phyloP scores from a whole-genome alignment of 2,329 filamentous ascomycete species.

The Fusarium verrucosum region DNA sequence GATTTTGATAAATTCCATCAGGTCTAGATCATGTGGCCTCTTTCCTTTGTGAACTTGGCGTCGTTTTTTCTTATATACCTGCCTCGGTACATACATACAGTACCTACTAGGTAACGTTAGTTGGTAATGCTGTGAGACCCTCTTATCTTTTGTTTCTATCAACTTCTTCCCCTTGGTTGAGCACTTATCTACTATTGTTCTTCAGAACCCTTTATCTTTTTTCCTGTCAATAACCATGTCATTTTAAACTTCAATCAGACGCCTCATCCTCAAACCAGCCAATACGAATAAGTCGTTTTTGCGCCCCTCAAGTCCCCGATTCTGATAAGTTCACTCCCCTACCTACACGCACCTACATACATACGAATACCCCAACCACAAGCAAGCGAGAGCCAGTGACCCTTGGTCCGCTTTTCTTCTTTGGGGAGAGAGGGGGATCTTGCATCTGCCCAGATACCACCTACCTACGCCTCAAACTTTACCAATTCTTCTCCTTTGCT shows the following conservation, averaged over 20 bases:
- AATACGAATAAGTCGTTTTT: conserved; percentile 31
- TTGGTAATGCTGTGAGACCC: no score
- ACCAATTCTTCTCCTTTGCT: conserved; percentile 13
- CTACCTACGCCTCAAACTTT: conserved; percentile 32
- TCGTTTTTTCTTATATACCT: conserved; percentile 3
- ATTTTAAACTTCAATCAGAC: conserved; percentile 24
- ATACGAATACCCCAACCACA: conserved; percentile 17
- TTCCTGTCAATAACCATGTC: conserved; percentile 13
- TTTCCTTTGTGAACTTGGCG: conserved; percentile 17
- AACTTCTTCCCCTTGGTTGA: neutral
- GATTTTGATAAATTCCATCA: no score
- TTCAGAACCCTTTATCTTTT: neutral
- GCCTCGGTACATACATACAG: no score
- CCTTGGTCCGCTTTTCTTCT: conserved; percentile 33
- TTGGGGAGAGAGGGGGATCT: conserved; percentile 34
- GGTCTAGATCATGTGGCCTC: conserved; percentile 30
- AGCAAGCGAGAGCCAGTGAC: conserved; percentile 20
- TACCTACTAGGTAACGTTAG: neutral
- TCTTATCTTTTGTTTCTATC: conserved; percentile 9
- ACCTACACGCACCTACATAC: no score
- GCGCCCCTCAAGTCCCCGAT: conserved; percentile 32
- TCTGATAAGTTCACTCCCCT: conserved; percentile 38
- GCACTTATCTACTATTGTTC: conserved; percentile 1
- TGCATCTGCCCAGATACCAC: conserved; percentile 31
- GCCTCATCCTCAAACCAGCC: conserved; percentile 18